phyloP scores from a whole-genome alignment of 257 asterid species.

The Solanum clarkiae region DNA sequence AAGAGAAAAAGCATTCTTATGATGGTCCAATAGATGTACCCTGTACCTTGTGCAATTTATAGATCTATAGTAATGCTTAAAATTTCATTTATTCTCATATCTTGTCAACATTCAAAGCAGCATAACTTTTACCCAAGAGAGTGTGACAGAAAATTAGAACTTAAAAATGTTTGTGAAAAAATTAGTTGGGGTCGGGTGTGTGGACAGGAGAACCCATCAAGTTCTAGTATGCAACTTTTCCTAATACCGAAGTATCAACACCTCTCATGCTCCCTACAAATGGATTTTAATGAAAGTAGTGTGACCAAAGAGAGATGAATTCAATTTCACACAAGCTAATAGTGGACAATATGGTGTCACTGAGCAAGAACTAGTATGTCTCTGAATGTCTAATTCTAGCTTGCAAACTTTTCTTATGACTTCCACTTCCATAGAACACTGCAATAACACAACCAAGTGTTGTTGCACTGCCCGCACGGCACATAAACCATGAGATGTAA shows the following conservation, averaged over 20 bases:
- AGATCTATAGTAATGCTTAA: not conserved
- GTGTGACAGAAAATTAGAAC: not conserved
- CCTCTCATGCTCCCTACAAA: not conserved
- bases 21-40: not conserved
- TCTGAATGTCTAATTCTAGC: not conserved
- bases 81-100: not conserved
- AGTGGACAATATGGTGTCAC: not conserved
- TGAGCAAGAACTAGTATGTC: not conserved
- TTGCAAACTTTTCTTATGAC: not conserved
- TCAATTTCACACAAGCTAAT: not conserved
- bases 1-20: not conserved
- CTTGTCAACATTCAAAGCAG: not conserved
- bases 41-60: not conserved
- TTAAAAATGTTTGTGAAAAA: not conserved
- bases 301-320: not conserved
- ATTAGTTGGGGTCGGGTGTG: not conserved
- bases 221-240: not conserved
- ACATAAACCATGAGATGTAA: not conserved
- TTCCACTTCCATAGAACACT: not conserved
- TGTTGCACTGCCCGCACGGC: not conserved
- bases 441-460: not conserved
- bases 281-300: not conserved
- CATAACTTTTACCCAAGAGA: not conserved
- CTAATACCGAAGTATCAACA: not conserved
- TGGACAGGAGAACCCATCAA: not conserved